phyloP scores from a whole-genome alignment of 1,284 basidiomycete species.

The Cerrena zonata region DNA sequence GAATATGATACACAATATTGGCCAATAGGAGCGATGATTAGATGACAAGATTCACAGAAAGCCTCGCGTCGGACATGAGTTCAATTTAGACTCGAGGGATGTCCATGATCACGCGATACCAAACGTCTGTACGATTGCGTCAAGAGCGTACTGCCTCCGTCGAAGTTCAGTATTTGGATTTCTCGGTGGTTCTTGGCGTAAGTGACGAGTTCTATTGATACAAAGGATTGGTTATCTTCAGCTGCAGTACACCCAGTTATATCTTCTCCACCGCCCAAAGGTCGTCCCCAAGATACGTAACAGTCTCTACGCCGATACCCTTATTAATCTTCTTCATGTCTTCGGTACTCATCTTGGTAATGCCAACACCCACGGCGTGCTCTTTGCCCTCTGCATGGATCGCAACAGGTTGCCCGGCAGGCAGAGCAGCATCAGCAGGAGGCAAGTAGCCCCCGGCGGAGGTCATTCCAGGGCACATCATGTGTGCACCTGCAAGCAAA shows the following conservation, averaged over 20 bases:
- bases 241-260: too few species aligned
- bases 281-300: conserved; percentile 85
- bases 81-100: too few species aligned
- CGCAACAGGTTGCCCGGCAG: conserved; percentile 72
- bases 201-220: conserved; percentile 1
- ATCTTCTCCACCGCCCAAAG: conserved; percentile 76
- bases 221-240: neutral
- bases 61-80: too few species aligned
- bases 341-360: conserved; percentile 78
- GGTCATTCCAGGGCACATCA: conserved; percentile 96
- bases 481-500: conserved; percentile 85
- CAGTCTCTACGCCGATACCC: conserved; percentile 84
- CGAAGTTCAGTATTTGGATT: neutral
- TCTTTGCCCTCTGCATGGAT: conserved; percentile 96
- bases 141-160: too few species aligned
- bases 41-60: too few species aligned
- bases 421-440: conserved; percentile 62
- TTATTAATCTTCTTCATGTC: conserved; percentile 89
- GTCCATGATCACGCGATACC: too few species aligned
- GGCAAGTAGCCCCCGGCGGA: conserved; percentile 88
- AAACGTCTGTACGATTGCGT: too few species aligned
- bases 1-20: too few species aligned
- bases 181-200: too few species aligned
- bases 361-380: conserved; percentile 83
- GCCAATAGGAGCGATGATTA: too few species aligned